These are phyloP conservation scores for Trichoderma gamsii DNA, from an alignment of 495 filamentous ascomycete species.

Conservation along the genomic window DNA sequence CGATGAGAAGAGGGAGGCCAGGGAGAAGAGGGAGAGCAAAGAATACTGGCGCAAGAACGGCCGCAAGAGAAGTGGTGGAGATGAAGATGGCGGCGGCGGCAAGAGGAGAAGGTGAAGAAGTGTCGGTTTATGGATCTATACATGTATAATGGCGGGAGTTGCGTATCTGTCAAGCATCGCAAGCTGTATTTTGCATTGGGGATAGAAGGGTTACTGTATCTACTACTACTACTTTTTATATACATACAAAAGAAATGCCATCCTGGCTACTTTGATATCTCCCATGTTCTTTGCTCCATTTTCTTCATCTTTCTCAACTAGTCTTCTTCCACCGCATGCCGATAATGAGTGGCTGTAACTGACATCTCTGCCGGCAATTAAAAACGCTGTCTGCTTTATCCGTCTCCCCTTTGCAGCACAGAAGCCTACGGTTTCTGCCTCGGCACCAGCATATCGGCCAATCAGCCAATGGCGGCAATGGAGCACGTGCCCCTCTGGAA, in stretches of 20 bases:
- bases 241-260: neutral
- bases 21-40: slow-evolving; percentile 84
- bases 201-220: neutral
- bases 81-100: slow-evolving; percentile 50
- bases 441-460: no score
- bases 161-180: neutral
- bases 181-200: neutral
- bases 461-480: slow-evolving; percentile 8
- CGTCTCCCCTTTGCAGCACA: no score
- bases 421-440: no score
- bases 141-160: neutral
- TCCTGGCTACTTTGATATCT: no score
- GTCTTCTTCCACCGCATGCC: no score
- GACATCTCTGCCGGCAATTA: no score
- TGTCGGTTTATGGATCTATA: neutral
- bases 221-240: neutral
- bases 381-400: no score
- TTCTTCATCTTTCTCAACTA: no score
- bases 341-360: no score
- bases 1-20: slow-evolving; percentile 70
- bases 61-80: slow-evolving; percentile 74
- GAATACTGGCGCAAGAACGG: slow-evolving; percentile 93
- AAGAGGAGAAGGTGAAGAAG: slow-evolving; percentile 14
- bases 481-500: neutral
- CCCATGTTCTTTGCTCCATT: no score